Base-by-base conservation (phyloP, 2,329 filamentous ascomycete genomes). In the Fusarium fracticaudum region DNA sequence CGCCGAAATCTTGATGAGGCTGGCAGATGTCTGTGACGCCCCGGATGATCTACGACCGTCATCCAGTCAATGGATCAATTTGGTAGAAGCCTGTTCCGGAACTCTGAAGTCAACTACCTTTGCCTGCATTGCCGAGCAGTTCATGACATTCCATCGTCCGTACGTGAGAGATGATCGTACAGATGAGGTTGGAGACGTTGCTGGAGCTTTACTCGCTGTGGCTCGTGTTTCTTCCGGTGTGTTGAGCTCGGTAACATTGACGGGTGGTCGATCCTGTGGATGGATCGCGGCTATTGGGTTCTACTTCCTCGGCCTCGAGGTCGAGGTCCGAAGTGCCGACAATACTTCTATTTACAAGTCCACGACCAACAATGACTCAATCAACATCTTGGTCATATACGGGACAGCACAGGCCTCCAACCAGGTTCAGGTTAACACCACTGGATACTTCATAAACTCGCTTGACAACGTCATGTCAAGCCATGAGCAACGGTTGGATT, bases 381-480 rank as follows among this genome's bases (percentile, higher is more conserved):
- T 54, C 0, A 14, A 14, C 1, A 0, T 54, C 0, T 10, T 54
- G 2, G 51, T 54, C 2, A 54, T 54, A 0, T 54, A 29, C 24
- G 51, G 20, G 0, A 12, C 24, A n/a, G 9, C 0, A 0, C 14
- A 17, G 14, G 1, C 33, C 0, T 17, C 51, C 5, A 9, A 18
- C 1, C 24, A 14, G 0, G 24, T 54, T 2, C 35, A 54, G 20
- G 10, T 54, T 24, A 54, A 10, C 5, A 10, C 8, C 5, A 29
- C 51, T 0, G 20, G 0, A 0, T 54, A 54, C 13, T 40, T 54
- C 20, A 29, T 54, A 3, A 29, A 12, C 3, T 54, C 51, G 0
- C 0, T 54, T 22, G 13, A 38, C 1, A 9, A 2, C 0, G 0
- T 54, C 3, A 2, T 54, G 0, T 4, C 0, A 0, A 26, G 18